Evolutionary conservation across 805 yeast species (phyloP).

Genomic region (Wickerhamiella spandovensis): DNA sequence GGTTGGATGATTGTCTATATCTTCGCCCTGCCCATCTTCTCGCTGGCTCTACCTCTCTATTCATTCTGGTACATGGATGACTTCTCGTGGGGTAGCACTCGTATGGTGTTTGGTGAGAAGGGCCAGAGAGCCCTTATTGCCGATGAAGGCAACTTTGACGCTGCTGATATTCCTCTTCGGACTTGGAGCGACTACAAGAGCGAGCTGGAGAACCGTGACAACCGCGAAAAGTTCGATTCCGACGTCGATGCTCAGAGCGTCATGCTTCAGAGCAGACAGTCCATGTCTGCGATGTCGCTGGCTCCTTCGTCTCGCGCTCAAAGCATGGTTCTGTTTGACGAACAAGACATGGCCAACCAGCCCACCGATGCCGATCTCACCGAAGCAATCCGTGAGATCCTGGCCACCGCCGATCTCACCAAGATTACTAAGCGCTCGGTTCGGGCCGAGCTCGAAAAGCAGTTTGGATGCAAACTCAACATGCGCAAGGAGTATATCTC

Average conservation of each 20-base stretch:
- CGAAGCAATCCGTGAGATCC: constrained; percentile 25
- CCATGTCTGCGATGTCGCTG: not conserved
- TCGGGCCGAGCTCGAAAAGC: constrained; percentile 25
- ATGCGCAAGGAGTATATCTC: constrained; percentile 28
- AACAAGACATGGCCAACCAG: constrained; percentile 5
- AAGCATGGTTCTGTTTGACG: not conserved
- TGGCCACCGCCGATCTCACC: constrained; percentile 27
- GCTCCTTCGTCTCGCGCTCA: not conserved
- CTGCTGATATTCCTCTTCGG: constrained; percentile 39
- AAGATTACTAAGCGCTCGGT: constrained; percentile 28
- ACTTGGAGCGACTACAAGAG: constrained; percentile 48
- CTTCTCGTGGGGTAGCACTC: constrained; percentile 55
- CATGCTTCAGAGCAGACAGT: not conserved
- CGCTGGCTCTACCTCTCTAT: constrained; percentile 42
- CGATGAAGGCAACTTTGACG: constrained; percentile 41
- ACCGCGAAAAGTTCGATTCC: not conserved
- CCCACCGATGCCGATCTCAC: constrained; percentile 28
- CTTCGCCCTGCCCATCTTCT: constrained; percentile 45
- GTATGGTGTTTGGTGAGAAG: constrained; percentile 40
- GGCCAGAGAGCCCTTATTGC: constrained; percentile 36
- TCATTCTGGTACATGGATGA: constrained; percentile 56
- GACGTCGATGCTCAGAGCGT: constrained; percentile 1
- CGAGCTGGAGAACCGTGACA: constrained; percentile 20
- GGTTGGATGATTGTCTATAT: constrained; percentile 45
- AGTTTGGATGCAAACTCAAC: constrained; percentile 24